These are phyloP conservation scores for Xerophyta viscosa DNA, from an alignment of 106 monocot species.

Conservation along the genomic window DNA sequence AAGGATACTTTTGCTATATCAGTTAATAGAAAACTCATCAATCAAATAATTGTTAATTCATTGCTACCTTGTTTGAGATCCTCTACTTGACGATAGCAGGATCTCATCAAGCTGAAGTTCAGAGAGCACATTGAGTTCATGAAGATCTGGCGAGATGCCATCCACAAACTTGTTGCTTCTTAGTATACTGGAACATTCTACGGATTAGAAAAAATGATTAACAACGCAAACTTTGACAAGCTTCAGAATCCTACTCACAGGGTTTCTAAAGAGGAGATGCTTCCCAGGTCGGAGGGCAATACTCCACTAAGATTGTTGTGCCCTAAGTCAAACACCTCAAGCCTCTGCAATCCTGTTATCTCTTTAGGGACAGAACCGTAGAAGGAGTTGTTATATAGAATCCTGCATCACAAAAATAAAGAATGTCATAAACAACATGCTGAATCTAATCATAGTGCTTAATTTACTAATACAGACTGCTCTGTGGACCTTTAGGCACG, in stretches of 20 bases:
- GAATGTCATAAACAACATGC: too few species aligned
- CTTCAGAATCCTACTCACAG: slow-evolving; percentile 5
- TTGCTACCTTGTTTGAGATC: not conserved
- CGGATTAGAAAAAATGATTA: too few species aligned
- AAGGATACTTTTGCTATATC: too few species aligned
- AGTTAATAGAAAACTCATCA: too few species aligned
- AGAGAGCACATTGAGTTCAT: slow-evolving; percentile 3
- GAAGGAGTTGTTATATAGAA: slow-evolving; percentile 41
- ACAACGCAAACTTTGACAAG: not conserved
- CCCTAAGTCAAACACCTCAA: slow-evolving; percentile 25
- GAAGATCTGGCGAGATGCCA: slow-evolving; percentile 8
- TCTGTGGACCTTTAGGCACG: too few species aligned
- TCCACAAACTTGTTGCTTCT: slow-evolving; percentile 24
- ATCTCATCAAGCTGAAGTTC: slow-evolving; percentile 13
- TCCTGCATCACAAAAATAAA: slow-evolving; percentile 14
- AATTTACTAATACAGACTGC: too few species aligned
- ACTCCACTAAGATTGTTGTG: slow-evolving; percentile 35
- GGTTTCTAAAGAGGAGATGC: not conserved
- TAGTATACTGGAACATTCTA: slow-evolving; percentile 13
- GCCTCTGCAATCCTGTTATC: slow-evolving; percentile 19
- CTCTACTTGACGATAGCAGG: slow-evolving; percentile 2
- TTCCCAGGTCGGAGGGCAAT: slow-evolving; percentile 18
- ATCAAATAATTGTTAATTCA: too few species aligned
- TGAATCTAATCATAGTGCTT: too few species aligned
- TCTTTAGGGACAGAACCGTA: slow-evolving; percentile 29